Evolutionary conservation across 345 rosid genomes (phyloP), one percentile per base, ranked within the genome.

Genomic region (Excoecaria cochinchinensis): DNA sequence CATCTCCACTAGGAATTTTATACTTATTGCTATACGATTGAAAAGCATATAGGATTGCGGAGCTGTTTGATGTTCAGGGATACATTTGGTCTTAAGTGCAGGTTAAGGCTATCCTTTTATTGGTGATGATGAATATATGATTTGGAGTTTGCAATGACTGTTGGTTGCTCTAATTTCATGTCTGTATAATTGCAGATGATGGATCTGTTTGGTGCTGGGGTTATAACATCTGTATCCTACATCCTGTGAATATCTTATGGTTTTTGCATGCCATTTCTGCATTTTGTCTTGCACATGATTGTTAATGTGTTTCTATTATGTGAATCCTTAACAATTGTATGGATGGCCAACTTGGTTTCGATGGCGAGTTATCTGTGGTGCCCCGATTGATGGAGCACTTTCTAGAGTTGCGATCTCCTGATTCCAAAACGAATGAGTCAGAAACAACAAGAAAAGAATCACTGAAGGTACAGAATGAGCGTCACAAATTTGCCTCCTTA

Each of bases 201-300:
- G 97, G 97, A 73, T 90, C 93, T 0, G 90, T 94, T 74, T 94
- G 97, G 97, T 82, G 88, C 71, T 94, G 98, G 98, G 98, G 98
- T 76, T 92, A 90, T 78, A 92, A 94, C 79, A 72, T 79, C 59
- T 92, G 98, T 94, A 92, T 94, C 98, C 98, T 89, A 76, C 44
- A 31, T 76, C 10, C 39, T 4, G 67, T 13, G 51, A 61, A 1
- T 67, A 40, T 60, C 8, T 44, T 70, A 8, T 3, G n/a, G 31
- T 50, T 62, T 71, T 36, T 57, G 7, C 56, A 21, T 46, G 69
- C 72, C 1, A 38, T 46, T 1, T 57, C n/a, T 8, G 24, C 9
- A 15, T 46, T 72, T 57, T 38, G 8, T 79, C 69, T 9, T 57
- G 9, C 73, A 61, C 59, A 66, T 36, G 51, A 72, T 70, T 74